Evolutionary conservation across 306 rosid species (phyloP).

Genomic region (Neltuma alba): DNA sequence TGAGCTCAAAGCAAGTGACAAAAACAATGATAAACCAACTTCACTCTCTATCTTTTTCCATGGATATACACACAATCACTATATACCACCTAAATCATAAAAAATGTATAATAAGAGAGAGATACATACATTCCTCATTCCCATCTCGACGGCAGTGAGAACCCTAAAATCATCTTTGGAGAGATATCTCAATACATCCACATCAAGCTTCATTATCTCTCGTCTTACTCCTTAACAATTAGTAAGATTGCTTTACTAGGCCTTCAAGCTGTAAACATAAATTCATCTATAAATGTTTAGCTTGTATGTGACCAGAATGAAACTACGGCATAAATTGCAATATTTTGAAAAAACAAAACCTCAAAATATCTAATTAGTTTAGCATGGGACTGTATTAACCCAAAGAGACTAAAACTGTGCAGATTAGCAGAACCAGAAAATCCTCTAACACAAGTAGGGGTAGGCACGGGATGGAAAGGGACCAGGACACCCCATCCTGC

Average conservation of each 20-base stretch:
- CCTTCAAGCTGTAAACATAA: neutral
- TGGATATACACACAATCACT: neutral
- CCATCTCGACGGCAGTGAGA: conserved; percentile 89
- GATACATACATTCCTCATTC: conserved; percentile 75
- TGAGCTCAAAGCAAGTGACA: neutral
- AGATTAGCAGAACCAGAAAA: neutral
- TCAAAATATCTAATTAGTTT: neutral
- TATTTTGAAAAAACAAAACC: neutral
- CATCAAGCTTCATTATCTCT: conserved; percentile 73
- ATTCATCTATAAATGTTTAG: neutral
- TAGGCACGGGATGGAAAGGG: too few relatives aligned
- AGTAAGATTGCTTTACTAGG: neutral
- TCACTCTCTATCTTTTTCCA: neutral
- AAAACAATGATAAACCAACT: neutral
- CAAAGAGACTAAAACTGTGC: neutral
- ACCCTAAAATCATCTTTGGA: conserved; percentile 94
- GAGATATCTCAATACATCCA: conserved; percentile 76
- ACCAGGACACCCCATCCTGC: too few relatives aligned
- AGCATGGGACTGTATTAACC: neutral
- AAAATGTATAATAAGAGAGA: neutral
- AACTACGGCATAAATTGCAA: too few relatives aligned
- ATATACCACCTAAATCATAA: neutral
- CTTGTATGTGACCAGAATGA: neutral
- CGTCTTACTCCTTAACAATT: neutral
- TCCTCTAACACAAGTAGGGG: too few relatives aligned